These are phyloP conservation scores for Raphanus raphanistrum DNA, from an alignment of 345 rosid species.

Conservation along the genomic window DNA sequence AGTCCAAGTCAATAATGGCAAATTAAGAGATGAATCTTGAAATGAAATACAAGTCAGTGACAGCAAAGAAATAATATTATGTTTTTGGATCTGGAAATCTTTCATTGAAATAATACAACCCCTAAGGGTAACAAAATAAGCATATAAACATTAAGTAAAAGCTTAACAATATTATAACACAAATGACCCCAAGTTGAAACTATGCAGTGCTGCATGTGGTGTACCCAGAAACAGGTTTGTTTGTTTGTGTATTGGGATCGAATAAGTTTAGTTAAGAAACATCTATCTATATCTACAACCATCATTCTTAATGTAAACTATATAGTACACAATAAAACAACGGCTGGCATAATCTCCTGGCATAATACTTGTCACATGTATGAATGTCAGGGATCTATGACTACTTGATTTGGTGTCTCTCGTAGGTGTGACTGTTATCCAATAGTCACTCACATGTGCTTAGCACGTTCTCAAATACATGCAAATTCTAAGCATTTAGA, in stretches of 20 bases:
- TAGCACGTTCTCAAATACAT: not conserved
- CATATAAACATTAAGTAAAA: not conserved
- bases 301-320: not conserved
- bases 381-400: not conserved
- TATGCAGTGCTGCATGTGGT: constrained; percentile 29
- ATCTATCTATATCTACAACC: not conserved
- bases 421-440: not conserved
- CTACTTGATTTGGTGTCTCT: constrained; percentile 1
- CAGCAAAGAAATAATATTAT: not conserved
- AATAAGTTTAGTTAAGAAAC: not conserved
- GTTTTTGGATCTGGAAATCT: not conserved
- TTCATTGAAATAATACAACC: not conserved
- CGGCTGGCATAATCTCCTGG: not conserved
- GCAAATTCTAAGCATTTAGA: not conserved
- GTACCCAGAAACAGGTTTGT: not conserved
- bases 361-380: not conserved
- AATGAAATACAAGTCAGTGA: not conserved
- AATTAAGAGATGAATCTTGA: not conserved
- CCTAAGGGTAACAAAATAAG: not conserved
- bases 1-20: not conserved
- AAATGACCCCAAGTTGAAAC: constrained; percentile 2
- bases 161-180: constrained; percentile 4
- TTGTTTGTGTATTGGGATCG: not conserved
- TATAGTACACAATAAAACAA: not conserved
- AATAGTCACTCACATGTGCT: not conserved